phyloP scores from a whole-genome alignment of 148 eudicot species.

The Mesembryanthemum crystallinum region DNA sequence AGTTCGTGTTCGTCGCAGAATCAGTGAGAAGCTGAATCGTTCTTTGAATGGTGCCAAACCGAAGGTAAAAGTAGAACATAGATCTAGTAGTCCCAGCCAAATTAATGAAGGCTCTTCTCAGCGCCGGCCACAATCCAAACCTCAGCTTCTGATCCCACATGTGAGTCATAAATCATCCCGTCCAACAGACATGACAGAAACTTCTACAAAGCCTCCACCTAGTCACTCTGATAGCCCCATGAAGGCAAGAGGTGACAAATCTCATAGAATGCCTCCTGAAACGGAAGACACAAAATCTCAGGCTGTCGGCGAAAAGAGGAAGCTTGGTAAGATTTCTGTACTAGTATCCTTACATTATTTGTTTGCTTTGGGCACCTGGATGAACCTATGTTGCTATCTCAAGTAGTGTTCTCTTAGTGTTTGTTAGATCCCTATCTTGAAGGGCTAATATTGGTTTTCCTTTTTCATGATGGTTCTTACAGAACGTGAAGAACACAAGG shows the following conservation, averaged over 20 bases:
- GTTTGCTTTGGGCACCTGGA: constrained; percentile 9
- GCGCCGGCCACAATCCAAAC: constrained; percentile 44
- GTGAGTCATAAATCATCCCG: constrained; percentile 37
- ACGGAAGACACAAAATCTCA: constrained; percentile 40
- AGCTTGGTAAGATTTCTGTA: constrained; percentile 51
- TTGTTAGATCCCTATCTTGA: constrained; percentile 8
- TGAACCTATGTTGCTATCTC: neutral
- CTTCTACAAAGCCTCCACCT: constrained; percentile 30
- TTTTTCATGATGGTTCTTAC: constrained; percentile 26
- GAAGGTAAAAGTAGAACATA: constrained; percentile 39
- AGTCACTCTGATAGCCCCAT: constrained; percentile 29
- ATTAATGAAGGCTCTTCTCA: constrained; percentile 32
- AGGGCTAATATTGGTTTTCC: constrained; percentile 10
- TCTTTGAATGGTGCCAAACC: constrained; percentile 27
- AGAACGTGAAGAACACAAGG: constrained; percentile 73
- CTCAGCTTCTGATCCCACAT: constrained; percentile 58
- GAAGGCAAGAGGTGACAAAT: constrained; percentile 43
- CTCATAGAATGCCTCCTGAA: constrained; percentile 36
- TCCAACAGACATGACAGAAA: constrained; percentile 32
- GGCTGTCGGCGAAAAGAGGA: constrained; percentile 59
- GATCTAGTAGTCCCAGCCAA: constrained; percentile 46
- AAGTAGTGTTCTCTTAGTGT: neutral
- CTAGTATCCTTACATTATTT: neutral
- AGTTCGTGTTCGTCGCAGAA: constrained; percentile 55
- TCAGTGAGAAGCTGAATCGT: constrained; percentile 29